phyloP scores from a whole-genome alignment of 2,329 filamentous ascomycete species.

The Hirsutella minnesotensis region DNA sequence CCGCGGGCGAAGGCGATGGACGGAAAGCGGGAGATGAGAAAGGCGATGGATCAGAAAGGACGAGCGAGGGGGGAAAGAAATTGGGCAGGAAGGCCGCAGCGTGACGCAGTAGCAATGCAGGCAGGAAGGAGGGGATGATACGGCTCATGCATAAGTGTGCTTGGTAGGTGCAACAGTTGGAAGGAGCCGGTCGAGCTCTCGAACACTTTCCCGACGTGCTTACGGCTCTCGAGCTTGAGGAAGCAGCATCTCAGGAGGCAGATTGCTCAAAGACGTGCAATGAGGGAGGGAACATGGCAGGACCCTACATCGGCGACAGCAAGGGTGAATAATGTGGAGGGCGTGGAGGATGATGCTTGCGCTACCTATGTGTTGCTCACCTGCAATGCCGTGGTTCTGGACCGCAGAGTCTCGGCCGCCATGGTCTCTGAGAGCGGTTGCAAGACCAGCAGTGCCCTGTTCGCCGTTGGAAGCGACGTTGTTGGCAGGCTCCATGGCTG shows the following conservation, averaged over 20 bases:
- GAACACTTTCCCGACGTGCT: too few relatives aligned
- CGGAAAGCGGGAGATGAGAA: not conserved
- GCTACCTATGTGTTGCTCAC: too few relatives aligned
- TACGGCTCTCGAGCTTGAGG: too few relatives aligned
- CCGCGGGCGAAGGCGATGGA: not conserved
- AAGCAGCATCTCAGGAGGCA: too few relatives aligned
- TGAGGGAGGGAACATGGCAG: too few relatives aligned
- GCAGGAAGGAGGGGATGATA: not conserved
- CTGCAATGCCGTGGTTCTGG: conserved; percentile 1
- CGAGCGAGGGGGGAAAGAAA: not conserved
- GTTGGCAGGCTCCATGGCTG: not conserved
- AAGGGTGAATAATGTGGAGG: not conserved
- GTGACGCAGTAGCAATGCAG: not conserved
- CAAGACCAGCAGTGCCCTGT: not conserved
- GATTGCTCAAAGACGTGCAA: not conserved
- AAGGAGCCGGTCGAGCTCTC: not conserved
- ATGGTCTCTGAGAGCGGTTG: not conserved
- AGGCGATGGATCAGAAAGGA: not conserved
- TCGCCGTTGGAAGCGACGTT: not conserved
- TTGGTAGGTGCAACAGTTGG: not conserved
- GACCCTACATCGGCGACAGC: too few relatives aligned
- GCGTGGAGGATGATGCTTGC: not conserved
- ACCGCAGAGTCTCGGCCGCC: not conserved
- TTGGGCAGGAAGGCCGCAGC: not conserved
- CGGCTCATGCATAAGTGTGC: not conserved